Evolutionary conservation across 139 green algal genomes (phyloP).

Genomic region (Coelastrella sp.): DNA sequence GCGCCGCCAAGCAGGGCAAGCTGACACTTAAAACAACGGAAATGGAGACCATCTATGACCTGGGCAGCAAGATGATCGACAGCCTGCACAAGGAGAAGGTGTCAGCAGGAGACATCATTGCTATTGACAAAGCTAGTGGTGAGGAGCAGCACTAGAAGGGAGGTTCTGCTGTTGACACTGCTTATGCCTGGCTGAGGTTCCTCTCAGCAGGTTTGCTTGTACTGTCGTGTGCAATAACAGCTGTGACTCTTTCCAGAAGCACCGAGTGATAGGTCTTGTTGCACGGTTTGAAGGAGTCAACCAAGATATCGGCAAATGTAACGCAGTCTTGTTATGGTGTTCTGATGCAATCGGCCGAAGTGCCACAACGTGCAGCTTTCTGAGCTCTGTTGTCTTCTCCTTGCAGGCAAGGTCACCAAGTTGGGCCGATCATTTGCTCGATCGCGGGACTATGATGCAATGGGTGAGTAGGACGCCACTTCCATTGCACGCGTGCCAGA

Average conservation of each 20-base stretch:
- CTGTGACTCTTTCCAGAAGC: too few species aligned
- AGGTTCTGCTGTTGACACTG: background rate
- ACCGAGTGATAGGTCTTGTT: too few species aligned
- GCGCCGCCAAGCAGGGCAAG: slow-evolving; percentile 89
- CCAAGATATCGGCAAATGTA: too few species aligned
- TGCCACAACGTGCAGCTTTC: background rate
- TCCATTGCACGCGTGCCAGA: too few species aligned
- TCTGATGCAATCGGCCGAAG: too few species aligned
- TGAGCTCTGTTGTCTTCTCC: background rate
- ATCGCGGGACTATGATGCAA: slow-evolving; percentile 97
- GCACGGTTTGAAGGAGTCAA: too few species aligned
- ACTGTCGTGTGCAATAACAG: too few species aligned
- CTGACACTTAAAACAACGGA: slow-evolving; percentile 99
- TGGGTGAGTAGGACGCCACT: too few species aligned
- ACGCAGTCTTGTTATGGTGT: too few species aligned
- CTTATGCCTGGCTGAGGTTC: background rate
- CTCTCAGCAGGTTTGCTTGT: background rate
- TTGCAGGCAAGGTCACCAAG: slow-evolving; percentile 74
- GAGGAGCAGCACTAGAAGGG: too few species aligned
- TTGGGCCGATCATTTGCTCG: slow-evolving; percentile 95
- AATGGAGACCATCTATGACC: slow-evolving; percentile 99
- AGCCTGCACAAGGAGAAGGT: slow-evolving; percentile 93
- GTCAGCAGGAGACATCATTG: slow-evolving; percentile 93
- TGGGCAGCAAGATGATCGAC: slow-evolving; percentile 96
- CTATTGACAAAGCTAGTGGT: slow-evolving; percentile 96